Percentiles rank a stretch among this genome's conserved stretches.
These are phyloP conservation scores for Dryas alaskensis DNA, from an alignment of 306 rosid species.

Conservation along the genomic window DNA sequence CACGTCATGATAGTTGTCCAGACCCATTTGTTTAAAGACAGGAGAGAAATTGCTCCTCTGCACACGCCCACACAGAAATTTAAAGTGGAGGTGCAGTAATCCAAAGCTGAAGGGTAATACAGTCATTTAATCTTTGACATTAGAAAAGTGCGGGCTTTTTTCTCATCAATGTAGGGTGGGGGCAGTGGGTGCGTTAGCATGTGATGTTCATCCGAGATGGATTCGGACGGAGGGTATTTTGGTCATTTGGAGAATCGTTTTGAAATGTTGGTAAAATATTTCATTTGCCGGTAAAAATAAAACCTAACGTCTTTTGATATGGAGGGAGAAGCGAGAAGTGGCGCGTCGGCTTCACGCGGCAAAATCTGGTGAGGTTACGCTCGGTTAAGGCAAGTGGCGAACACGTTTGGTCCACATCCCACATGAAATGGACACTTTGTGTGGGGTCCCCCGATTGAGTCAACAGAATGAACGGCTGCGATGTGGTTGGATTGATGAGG, in stretches of 20 bases:
- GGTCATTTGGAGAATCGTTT: not conserved
- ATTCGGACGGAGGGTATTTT: not conserved
- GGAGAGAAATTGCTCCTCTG: constrained; percentile 1
- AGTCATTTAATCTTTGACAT: not conserved
- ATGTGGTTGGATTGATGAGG: not conserved
- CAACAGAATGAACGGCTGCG: constrained; percentile 15
- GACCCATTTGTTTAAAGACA: not conserved
- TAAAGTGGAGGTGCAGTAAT: not conserved
- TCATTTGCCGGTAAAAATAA: not conserved
- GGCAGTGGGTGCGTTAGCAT: not conserved
- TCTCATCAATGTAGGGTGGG: constrained; percentile 3
- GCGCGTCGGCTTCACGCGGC: constrained; percentile 11
- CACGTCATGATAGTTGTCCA: constrained; percentile 49
- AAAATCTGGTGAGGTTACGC: not conserved
- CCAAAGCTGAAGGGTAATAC: not conserved
- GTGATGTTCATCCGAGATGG: not conserved
- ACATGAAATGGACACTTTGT: not conserved
- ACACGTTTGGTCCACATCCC: constrained; percentile 29
- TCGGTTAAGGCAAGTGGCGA: constrained; percentile 19
- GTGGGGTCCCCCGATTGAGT: not conserved
- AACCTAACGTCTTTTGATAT: not conserved
- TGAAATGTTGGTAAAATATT: not conserved
- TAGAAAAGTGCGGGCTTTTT: not conserved
- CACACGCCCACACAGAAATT: not conserved
- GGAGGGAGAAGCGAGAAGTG: not conserved